Evolutionary conservation across 2,329 filamentous ascomycete species (phyloP).

Genomic region (Xylariaceae sp.): DNA sequence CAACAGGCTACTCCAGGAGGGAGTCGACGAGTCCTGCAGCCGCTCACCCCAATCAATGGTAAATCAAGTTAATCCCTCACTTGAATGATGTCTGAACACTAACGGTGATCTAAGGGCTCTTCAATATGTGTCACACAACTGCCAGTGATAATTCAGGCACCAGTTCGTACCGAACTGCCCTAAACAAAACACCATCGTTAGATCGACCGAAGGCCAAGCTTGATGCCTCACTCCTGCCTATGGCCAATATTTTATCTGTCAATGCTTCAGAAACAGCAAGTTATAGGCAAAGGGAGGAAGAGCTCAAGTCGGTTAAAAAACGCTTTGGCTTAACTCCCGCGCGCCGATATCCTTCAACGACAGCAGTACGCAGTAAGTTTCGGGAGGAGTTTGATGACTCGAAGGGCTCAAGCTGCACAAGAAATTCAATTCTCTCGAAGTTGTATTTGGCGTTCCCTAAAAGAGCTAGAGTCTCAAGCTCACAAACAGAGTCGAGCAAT

Average conservation of each 20-base stretch:
- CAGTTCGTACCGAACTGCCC: conserved; percentile 30
- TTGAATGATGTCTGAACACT: conserved; percentile 1
- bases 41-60: conserved; percentile 20
- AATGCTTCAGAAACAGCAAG: conserved; percentile 36
- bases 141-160: conserved; percentile 25
- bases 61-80: conserved; percentile 5
- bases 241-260: conserved; percentile 20
- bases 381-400: conserved; percentile 36
- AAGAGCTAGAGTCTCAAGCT: conserved; percentile 27
- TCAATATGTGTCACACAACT: conserved; percentile 16
- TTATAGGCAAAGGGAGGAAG: conserved; percentile 36
- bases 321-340: conserved; percentile 36
- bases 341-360: conserved; percentile 27
- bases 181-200: conserved; percentile 20
- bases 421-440: conserved; percentile 34
- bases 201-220: conserved; percentile 8
- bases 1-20: conserved; percentile 20
- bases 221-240: conserved; percentile 11
- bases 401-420: conserved; percentile 14
- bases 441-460: conserved; percentile 35
- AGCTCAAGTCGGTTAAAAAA: conserved; percentile 37
- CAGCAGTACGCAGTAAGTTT: conserved; percentile 37
- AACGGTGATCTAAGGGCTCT: conserved; percentile 14
- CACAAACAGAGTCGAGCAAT: conserved; percentile 9
- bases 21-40: conserved; percentile 12